These are phyloP conservation scores for Leptographium lundbergii DNA, from an alignment of 2,329 filamentous ascomycete genomes.

Conservation along the genomic window DNA sequence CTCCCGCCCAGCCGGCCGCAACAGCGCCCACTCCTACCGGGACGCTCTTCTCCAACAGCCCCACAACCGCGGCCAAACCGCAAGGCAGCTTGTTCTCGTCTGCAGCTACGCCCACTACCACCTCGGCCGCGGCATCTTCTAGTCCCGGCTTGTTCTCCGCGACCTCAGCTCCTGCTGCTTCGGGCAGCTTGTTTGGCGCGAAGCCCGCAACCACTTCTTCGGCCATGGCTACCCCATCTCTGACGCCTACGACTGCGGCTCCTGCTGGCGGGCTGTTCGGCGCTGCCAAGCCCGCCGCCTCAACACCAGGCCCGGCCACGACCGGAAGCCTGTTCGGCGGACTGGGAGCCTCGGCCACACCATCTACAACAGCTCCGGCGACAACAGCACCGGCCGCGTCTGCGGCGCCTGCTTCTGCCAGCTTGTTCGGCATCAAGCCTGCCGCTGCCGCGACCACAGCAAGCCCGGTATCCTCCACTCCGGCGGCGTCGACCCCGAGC, in stretches of 20 bases:
- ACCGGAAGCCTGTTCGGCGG: neutral
- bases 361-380: neutral
- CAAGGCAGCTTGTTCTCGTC: neutral
- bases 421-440: slow-evolving; percentile 15
- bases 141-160: neutral
- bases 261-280: slow-evolving; percentile 12
- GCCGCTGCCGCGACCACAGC: slow-evolving; percentile 10
- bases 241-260: slow-evolving; percentile 6
- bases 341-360: neutral
- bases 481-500: slow-evolving; percentile 6
- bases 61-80: neutral
- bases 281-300: neutral
- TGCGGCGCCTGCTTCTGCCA: neutral
- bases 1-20: neutral
- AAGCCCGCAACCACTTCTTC: slow-evolving; percentile 14
- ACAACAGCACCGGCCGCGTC: neutral
- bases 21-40: neutral
- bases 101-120: neutral
- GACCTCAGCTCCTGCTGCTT: neutral
- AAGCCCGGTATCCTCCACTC: slow-evolving; percentile 8
- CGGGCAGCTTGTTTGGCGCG: slow-evolving; percentile 1
- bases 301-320: neutral
- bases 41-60: neutral
- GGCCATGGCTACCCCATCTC: slow-evolving; percentile 11
- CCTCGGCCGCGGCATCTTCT: neutral